Base-by-base conservation (phyloP, 106 monocot genomes). In the Dactylorhiza incarnata region DNA sequence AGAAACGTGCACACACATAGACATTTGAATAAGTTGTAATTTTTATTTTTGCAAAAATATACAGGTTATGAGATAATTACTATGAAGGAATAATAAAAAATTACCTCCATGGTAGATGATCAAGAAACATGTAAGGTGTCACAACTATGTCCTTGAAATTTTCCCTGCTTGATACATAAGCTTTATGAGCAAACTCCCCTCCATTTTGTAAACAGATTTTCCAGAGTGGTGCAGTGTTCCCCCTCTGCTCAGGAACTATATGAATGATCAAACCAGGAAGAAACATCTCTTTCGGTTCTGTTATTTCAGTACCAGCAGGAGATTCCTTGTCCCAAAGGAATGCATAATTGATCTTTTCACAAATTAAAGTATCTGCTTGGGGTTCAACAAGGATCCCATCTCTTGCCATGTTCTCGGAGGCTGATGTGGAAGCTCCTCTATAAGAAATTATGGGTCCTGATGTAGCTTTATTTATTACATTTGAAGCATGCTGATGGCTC, bases 51-150 rank as follows among this genome's bases (percentile, higher is more conserved):
- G 58, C 1, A n/a, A 58, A 58, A 1, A 6, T 58, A 6, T 58
- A 58, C 22, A 20, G 8, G 7, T 22, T 58, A 9, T 58, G 58
- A 22, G 58, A 19, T 6, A 56, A 56, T 56, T 56, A 65, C 22
- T 12, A 37, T 66, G 2, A 66, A 37, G 58, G 66, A 66, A 37
- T 37, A 5, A 66, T 66, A 5, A 37, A 66, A 26, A 37, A 26
- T 78, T 93, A 95, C 95, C 97, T 94, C 99, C 99, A 99, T 7
- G 99, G 99, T 29, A 99, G 82, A 82, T 99, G 99, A 85, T 99
- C 99, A 65, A 91, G 91, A 58, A 99, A 99, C 99, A 99, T 94
- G 78, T 80, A 89, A n/a, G 94, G 94, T 9, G 91, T 81, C 8
- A 99, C 85, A 54, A 85, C 25, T 26, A 99, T 86, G 76, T 99